phyloP scores from a whole-genome alignment of 2,329 filamentous ascomycete genomes.

The Aspergillus cejpii region DNA sequence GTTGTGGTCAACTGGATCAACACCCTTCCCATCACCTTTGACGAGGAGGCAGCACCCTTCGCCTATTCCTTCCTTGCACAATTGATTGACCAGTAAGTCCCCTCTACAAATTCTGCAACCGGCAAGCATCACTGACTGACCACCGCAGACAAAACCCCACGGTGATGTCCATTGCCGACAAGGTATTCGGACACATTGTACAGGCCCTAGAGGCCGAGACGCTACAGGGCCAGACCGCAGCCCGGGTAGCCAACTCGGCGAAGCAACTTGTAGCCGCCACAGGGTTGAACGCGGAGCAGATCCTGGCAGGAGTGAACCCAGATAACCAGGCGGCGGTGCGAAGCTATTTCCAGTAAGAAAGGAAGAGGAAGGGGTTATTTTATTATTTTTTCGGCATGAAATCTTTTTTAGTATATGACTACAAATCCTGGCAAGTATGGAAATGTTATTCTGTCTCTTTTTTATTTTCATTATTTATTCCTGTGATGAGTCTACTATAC shows the following conservation, averaged over 20 bases:
- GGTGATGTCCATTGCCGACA: constrained; percentile 68
- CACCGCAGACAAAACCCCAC: constrained; percentile 69
- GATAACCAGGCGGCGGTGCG: constrained; percentile 76
- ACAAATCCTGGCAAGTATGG: neutral
- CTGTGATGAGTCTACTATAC: neutral
- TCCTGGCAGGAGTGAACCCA: constrained; percentile 67
- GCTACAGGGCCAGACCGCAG: constrained; percentile 74
- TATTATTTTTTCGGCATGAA: constrained; percentile 2
- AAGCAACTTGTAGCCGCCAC: constrained; percentile 70
- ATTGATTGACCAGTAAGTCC: constrained; percentile 84
- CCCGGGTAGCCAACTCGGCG: constrained; percentile 66
- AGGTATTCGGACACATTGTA: constrained; percentile 77
- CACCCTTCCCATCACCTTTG: constrained; percentile 84
- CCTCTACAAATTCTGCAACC: too few species aligned
- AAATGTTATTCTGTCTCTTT: neutral
- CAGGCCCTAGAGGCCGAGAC: constrained; percentile 88
- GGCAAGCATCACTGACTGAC: too few species aligned
- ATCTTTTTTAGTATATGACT: constrained; percentile 1
- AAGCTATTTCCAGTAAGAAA: constrained; percentile 69
- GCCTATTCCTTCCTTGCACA: constrained; percentile 88
- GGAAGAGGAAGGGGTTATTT: constrained; percentile 4
- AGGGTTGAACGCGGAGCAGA: constrained; percentile 65
- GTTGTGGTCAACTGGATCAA: constrained; percentile 81
- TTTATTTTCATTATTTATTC: neutral
- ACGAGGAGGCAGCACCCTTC: constrained; percentile 95